These are phyloP conservation scores for Ceratocystis lukuohia DNA, from an alignment of 2,329 filamentous ascomycete species.

Conservation along the genomic window DNA sequence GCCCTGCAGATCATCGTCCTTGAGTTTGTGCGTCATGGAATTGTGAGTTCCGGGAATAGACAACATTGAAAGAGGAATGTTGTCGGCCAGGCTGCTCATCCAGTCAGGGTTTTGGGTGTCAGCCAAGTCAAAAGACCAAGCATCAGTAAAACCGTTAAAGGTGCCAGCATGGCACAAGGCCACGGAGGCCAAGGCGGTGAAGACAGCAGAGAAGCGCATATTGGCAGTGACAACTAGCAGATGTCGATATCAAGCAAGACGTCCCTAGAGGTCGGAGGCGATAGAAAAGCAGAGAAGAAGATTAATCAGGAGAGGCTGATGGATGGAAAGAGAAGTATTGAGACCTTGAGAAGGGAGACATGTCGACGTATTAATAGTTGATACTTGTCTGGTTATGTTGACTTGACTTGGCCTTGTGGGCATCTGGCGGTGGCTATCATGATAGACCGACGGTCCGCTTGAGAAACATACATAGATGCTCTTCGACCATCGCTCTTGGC, in stretches of 20 bases:
- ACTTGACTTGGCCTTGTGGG: no score
- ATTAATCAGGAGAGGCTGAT: no score
- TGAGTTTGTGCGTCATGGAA: slow-evolving; percentile 39
- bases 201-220: background rate
- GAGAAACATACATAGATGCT: no score
- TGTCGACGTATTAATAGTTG: no score
- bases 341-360: no score
- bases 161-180: background rate
- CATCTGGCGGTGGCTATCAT: no score
- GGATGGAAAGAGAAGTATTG: no score
- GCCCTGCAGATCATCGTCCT: slow-evolving; percentile 13
- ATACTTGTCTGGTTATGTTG: no score
- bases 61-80: slow-evolving; percentile 30
- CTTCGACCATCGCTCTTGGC: no score
- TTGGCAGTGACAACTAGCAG: background rate
- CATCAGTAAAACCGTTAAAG: background rate
- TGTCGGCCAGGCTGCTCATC: slow-evolving; percentile 33
- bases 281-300: no score
- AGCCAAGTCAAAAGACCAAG: slow-evolving; percentile 31
- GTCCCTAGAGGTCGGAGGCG: no score
- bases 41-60: slow-evolving; percentile 41
- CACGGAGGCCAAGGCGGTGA: background rate
- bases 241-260: background rate
- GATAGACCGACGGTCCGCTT: no score
- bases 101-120: slow-evolving; percentile 27